Evolutionary conservation across 352 stramenopile genomes (phyloP), one percentile per base, ranked within the genome.

Genomic region (Globisporangium splendens): DNA sequence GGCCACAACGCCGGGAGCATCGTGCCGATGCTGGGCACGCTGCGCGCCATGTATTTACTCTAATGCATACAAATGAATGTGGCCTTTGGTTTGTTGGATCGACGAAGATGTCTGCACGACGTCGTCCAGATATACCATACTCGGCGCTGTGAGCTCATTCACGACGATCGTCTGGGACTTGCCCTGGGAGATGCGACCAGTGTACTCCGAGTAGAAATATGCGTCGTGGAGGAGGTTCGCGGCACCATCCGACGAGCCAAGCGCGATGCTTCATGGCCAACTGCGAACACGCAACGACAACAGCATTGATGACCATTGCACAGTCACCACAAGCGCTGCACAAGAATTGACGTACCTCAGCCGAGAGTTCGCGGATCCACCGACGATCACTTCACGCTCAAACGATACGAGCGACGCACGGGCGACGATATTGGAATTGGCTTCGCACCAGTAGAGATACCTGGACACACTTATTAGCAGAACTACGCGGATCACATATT

Each of bases 381-480:
- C 76, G 7, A 85, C 67, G 12, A 92, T 47, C 1, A 87, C 62
- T 33, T 86, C 53, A 3, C 72, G 78, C 51, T 70, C 49, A 50
- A 86, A 86, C 15, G 73, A 63, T 21, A 66, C 61, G 8, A 78
- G 61, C 1, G 69, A 54, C 6, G 82, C 82, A 18, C 68, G 68
- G n/a, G 72, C 78, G 15, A 92, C 50, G 3, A 75, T 63, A 50
- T 92, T 89, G 10, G 68, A 65, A 63, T 89, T 92, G 22, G 53
- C 81, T 44, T 92, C 82, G 47, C 69, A 79, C 82, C 82, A 92
- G 58, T 90, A 92, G 3, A 88, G 13, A 54, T 74, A 86, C 51
- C 75, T 86, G 33, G n/a, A 31, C 2, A 31, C 5, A 31, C 5
- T 31, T 2, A 5, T 6, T 31, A n/a, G n/a, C n/a, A n/a, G n/a